Base-by-base conservation (phyloP, 1,284 basidiomycete species). In the Coriolopsis trogii region DNA sequence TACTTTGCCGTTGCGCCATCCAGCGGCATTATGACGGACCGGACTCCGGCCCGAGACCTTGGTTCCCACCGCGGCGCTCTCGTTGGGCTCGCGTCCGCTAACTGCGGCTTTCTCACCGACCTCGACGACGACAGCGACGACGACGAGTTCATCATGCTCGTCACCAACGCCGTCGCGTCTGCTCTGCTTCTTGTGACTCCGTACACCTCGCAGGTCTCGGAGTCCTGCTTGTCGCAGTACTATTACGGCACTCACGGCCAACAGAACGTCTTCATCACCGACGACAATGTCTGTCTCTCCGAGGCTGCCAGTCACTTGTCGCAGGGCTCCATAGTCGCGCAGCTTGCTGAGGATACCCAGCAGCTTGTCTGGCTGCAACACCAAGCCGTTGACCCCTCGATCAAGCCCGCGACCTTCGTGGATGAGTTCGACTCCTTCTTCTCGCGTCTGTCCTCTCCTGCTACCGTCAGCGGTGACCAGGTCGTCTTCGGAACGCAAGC, bases 331-430 rank as follows among this genome's bases (percentile, higher is more conserved):
- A 34, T n/a, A n/a, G n/a, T 61, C n/a, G 46, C 49, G 2, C 49
- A 51, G n/a, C 40, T 61, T 6, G n/a, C 46, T 0, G 34, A 41
- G n/a, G 39, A 44, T 9, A 47, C 37, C 18, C 43, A 56, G 58
- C 75, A 79, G 55, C 76, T 88, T 26, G 77, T 85, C 6, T 88
- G 85, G 85, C 57, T 88, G 8, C 78, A 85, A 55, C 75, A 82
- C 51, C 68, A 75, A 31, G 73, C 75, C 4, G 64, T 85, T 30
- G 84, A 86, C 34, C 52, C 62, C 10, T 55, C 68, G 9, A 46
- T 67, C 38, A 49, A 47, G 30, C 47, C 53, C 28, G 38, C 56
- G 21, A 16, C 52, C 10, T 48, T 55, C 40, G 49, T 48, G 23
- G 56, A 61, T 20, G 64, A 70, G 38, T 67, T 78, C 20, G 63